Percentiles rank a stretch among this genome's conserved stretches.
phyloP scores from a whole-genome alignment of 192 early-diverging fungal species.

The Rhizoclosmatium sp. region DNA sequence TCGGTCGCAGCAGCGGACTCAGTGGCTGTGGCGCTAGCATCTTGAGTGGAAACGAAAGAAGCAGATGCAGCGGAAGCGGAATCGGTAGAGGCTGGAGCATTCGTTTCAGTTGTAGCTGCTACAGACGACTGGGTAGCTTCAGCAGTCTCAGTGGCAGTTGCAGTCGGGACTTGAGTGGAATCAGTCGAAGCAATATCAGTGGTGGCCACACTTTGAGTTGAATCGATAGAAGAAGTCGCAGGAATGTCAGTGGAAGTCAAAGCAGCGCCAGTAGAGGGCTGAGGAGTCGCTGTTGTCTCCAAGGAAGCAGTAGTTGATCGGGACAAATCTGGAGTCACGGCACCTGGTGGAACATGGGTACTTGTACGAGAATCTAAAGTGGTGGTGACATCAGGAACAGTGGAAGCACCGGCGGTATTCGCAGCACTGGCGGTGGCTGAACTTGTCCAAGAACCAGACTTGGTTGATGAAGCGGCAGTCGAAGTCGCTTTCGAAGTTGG shows the following conservation, averaged over 20 bases:
- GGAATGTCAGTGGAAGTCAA: background rate
- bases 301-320: background rate
- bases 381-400: background rate
- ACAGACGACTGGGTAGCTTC: background rate
- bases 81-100: background rate
- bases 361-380: background rate
- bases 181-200: too few relatives aligned
- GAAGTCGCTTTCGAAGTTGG: background rate
- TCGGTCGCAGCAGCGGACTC: background rate
- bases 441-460: too few relatives aligned
- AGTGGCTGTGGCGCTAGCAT: background rate
- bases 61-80: background rate
- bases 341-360: too few relatives aligned
- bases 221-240: background rate
- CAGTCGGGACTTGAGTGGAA: background rate
- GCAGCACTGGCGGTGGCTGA: too few relatives aligned
- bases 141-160: background rate
- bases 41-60: background rate
- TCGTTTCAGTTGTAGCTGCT: background rate
- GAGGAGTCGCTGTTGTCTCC: background rate
- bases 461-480: background rate
- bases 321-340: too few relatives aligned
- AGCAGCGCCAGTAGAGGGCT: background rate
- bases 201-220: background rate
- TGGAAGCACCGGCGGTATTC: background rate